A percentile compares a stretch with the other conserved stretches of the same genome.
These are phyloP conservation scores for Spatholobus suberectus DNA, from an alignment of 306 rosid species.

Conservation along the genomic window DNA sequence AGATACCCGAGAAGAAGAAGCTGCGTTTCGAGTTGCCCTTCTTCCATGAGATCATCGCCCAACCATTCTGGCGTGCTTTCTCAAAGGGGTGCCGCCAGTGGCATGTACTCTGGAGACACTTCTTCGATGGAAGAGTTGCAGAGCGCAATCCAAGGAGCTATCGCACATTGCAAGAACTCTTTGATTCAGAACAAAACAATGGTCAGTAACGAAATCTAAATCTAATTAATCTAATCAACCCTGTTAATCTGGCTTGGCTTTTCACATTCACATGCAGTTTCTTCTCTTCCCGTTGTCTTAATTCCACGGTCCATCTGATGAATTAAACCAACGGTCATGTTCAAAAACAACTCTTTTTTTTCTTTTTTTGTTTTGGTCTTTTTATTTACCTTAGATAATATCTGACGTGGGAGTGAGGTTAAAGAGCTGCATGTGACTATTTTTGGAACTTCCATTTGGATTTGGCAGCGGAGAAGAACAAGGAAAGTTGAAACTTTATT, in stretches of 20 bases:
- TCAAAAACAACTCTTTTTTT: not conserved
- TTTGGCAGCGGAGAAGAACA: conserved; percentile 22
- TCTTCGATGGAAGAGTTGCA: conserved; percentile 95
- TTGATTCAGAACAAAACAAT: conserved; percentile 55
- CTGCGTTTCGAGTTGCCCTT: conserved; percentile 83
- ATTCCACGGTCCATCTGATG: conserved; percentile 11
- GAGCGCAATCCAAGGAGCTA: conserved; percentile 97
- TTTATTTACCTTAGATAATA: not conserved
- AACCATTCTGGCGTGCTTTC: conserved; percentile 81
- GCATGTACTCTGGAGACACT: conserved; percentile 44
- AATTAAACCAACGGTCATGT: conserved; percentile 8
- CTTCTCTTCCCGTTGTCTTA: not conserved
- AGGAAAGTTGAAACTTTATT: conserved; percentile 39
- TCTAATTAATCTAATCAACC: conserved; percentile 21
- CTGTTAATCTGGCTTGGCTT: too few relatives aligned
- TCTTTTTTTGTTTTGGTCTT: not conserved
- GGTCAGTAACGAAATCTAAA: conserved; percentile 65
- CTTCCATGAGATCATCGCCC: conserved; percentile 89
- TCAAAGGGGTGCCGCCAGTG: conserved; percentile 32
- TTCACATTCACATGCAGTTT: not conserved
- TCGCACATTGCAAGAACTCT: conserved; percentile 95
- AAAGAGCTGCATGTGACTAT: conserved; percentile 48
- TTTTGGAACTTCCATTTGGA: conserved; percentile 35
- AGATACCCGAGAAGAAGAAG: conserved; percentile 72
- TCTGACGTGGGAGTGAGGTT: conserved; percentile 36